phyloP scores from a whole-genome alignment of 139 green algal genomes.

The Yamagishiella unicocca region DNA sequence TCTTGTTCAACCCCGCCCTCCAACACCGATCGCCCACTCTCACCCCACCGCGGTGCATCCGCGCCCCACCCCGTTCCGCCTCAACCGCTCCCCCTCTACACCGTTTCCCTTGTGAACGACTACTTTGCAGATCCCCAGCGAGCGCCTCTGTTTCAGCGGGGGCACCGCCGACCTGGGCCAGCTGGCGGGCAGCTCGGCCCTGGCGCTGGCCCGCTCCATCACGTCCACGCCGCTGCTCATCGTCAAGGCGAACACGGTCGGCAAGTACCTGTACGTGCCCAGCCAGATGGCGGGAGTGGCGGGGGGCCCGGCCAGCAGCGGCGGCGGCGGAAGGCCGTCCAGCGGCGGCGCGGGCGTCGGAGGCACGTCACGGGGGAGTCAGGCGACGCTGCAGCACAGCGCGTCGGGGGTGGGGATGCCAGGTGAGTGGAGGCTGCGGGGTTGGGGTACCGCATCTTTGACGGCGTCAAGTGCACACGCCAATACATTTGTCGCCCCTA shows the following conservation, averaged over 20 bases:
- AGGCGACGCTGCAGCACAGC: conserved; percentile 13
- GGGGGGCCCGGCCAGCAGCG: not conserved
- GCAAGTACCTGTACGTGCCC: conserved; percentile 30
- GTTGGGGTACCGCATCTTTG: too few species aligned
- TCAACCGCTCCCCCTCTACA: not conserved
- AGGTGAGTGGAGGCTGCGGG: not conserved
- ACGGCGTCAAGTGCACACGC: too few species aligned
- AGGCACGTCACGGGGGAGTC: not conserved
- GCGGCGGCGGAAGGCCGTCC: not conserved
- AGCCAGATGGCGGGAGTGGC: not conserved
- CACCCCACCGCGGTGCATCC: not conserved
- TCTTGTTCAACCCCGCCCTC: too few species aligned
- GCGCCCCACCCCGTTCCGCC: not conserved
- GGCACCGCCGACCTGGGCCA: conserved; percentile 36
- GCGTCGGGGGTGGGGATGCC: not conserved
- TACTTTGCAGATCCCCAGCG: conserved; percentile 46
- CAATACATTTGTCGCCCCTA: too few species aligned
- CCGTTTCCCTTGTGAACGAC: too few species aligned
- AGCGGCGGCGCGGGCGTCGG: not conserved
- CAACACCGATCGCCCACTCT: not conserved
- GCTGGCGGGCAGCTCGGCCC: conserved; percentile 2
- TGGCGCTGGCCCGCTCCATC: conserved; percentile 35
- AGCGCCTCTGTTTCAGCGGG: conserved; percentile 36
- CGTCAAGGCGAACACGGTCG: conserved; percentile 55
- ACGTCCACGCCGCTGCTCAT: conserved; percentile 43